Base-by-base conservation (phyloP, 441 rosid genomes). In the Cnidoscolus chayamansa region DNA sequence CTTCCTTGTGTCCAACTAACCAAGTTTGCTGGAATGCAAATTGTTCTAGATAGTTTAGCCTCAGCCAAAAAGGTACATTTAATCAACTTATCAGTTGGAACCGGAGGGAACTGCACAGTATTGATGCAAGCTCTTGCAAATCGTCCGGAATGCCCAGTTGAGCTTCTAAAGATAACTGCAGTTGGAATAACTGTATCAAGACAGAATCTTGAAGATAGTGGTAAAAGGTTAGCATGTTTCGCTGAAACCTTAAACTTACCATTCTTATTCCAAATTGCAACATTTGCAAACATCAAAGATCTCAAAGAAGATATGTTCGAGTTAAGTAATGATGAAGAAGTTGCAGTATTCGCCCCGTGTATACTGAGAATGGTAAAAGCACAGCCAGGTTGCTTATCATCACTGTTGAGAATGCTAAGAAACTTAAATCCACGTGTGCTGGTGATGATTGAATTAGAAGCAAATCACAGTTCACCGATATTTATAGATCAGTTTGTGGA, bases 151-250 rank as follows among this genome's bases (percentile, higher is more conserved):
- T 49, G 47, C 69, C 76, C 76, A 0, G 13, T 81, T 13, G 80
- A 86, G 84, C 77, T 74, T 69, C 74, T 86, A 35, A 86, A 81
- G 71, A 59, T 79, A 57, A 80, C 86, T 1, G 82, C 82, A 0
- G 50, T 81, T 1, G 84, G 75, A 11, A 71, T 67, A 37, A 63
- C 16, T 47, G 25, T 65, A 30, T 43, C 72, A 1, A 19, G 43
- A 30, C 51, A 60, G 58, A 31, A 57, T 56, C 58, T 80, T 0
- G 76, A 78, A 64, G 80, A 73, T 11, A 76, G 77, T 2, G 86
- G 82, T 15, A 72, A 63, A 65, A 63, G 81, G 31, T 65, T 81
- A 55, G 45, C 75, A 62, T 61, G 63, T 53, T 77, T 81, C 45
- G 82, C 85, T 8, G 63, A 37, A n/a, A 49, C 74, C 49, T 59